Base-by-base conservation (phyloP, 345 rosid species). In the Murraya paniculata region DNA sequence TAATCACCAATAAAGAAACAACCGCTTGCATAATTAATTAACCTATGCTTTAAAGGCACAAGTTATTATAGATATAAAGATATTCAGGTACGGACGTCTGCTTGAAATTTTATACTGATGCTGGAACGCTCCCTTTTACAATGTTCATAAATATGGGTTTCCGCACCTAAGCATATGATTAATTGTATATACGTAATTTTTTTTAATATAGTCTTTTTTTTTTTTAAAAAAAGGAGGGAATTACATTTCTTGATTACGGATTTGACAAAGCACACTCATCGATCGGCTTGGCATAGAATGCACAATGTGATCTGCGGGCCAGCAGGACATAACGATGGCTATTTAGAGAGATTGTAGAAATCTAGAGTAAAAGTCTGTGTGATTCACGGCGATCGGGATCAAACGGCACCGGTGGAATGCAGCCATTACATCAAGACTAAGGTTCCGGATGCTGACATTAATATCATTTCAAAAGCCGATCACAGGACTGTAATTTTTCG, bases 261-360 rank as follows among this genome's bases (percentile, higher is more conserved):
- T 79, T 38, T 91, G 65, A 86, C 91, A 0, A 90, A 84, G 87
- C 96, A 91, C 80, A 91, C 97, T 22, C 97, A 92, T 83, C 91
- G 78, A 75, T 92, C 98, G 0, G 93, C 90, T 35, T 94, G 93
- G 94, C 92, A 90, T 38, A 86, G 87, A 45, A 87, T 90, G 94
- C 96, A 92, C 68, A 92, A 92, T 79, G 94, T 92, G 72, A 76
- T 92, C 70, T 94, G 91, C 56, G 93, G 97, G 50, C 92, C 93
- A 68, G 89, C 88, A 0, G 92, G 86, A 81, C 85, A 77, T n/a
- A 68, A 80, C 68, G 96, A 90, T 57, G 87, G 81, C 4, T 85
- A 84, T 65, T 78, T 91, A 55, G 83, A 87, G 75, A 83, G 60
- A 6, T 80, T 88, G 83, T 66, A 64, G 3, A 70, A 77, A 24